A percentile compares a stretch with the other conserved stretches of the same genome.
Conservation (phyloP, 1,284 basidiomycete genomes). For the Coniophora puteana region DNA sequence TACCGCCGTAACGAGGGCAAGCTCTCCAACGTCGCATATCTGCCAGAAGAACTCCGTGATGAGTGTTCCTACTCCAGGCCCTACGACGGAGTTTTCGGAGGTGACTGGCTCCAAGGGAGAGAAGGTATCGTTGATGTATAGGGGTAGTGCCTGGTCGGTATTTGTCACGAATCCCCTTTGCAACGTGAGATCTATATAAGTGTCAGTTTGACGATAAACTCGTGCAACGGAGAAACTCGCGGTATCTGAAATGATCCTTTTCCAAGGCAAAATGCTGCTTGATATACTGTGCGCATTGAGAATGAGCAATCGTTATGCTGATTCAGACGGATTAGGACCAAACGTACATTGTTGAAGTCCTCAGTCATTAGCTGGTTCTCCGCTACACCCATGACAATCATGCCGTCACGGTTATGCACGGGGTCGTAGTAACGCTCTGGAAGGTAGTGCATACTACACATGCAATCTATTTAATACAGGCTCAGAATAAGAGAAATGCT, state of each 20-base stretch:
- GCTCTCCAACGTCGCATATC: constrained; percentile 10
- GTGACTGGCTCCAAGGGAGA: constrained; percentile 5
- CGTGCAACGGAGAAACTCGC: too few relatives aligned
- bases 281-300: constrained; percentile 8
- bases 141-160: constrained; percentile 4
- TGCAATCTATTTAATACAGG: too few relatives aligned
- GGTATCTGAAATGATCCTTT: constrained; percentile 11
- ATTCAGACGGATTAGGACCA: too few relatives aligned
- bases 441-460: too few relatives aligned
- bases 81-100: constrained; percentile 4
- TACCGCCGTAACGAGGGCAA: constrained; percentile 12
- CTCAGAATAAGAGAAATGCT: too few relatives aligned
- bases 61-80: constrained; percentile 10
- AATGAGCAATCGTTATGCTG: neutral
- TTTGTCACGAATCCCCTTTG: constrained; percentile 3
- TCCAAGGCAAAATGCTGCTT: constrained; percentile 7
- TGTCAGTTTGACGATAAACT: too few relatives aligned
- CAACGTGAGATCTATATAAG: constrained; percentile 5
- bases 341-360: constrained; percentile 9
- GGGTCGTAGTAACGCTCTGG: constrained; percentile 6
- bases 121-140: constrained; percentile 9
- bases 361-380: constrained; percentile 10
- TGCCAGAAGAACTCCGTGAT: constrained; percentile 12
- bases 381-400: constrained; percentile 9
- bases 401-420: constrained; percentile 8